phyloP scores from a whole-genome alignment of 2,329 filamentous ascomycete genomes.

The Trichoderma oligosporum region DNA sequence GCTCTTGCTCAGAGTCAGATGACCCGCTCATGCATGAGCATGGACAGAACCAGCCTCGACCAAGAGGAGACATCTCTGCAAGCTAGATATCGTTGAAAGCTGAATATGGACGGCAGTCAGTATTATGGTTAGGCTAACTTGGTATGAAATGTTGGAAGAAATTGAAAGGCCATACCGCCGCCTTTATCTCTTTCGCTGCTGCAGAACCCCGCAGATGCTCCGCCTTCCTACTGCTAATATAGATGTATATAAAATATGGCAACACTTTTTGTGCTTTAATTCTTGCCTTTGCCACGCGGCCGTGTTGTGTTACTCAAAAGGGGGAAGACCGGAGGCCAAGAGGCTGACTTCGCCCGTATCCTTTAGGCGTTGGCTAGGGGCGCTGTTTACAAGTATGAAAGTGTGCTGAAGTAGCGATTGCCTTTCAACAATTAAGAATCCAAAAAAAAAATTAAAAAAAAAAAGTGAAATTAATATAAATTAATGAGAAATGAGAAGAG shows the following conservation, averaged over 20 bases:
- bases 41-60: conserved; percentile 7
- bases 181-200: not conserved
- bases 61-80: not conserved
- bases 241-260: too few species aligned
- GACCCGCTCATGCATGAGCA: conserved; percentile 11
- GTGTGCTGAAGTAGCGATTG: too few species aligned
- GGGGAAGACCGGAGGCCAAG: too few species aligned
- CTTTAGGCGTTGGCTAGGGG: too few species aligned
- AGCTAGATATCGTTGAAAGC: not conserved
- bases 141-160: not conserved
- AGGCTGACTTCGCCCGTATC: too few species aligned
- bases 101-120: too few species aligned
- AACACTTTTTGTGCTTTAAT: not conserved
- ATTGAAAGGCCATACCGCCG: not conserved
- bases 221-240: not conserved
- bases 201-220: conserved; percentile 10
- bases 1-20: conserved; percentile 1
- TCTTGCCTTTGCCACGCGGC: not conserved
- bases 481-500: not conserved
- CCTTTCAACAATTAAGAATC: too few species aligned
- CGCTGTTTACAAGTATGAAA: too few species aligned
- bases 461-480: too few species aligned
- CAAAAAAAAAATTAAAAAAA: too few species aligned
- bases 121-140: not conserved
- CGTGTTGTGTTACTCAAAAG: too few species aligned